phyloP scores from a whole-genome alignment of 192 early-diverging fungal species.

The Backusella luteola region DNA sequence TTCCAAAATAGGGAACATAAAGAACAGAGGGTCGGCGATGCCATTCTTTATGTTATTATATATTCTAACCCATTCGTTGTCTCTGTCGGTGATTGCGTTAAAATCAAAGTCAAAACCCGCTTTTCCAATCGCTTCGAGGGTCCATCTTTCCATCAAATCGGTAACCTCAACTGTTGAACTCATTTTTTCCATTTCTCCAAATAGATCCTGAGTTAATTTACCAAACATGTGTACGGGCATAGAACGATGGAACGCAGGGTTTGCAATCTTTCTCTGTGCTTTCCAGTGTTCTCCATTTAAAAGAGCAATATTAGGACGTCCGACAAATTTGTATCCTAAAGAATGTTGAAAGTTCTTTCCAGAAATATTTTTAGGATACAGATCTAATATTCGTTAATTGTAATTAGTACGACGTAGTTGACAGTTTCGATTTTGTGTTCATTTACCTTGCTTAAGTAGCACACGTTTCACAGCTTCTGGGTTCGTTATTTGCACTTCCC shows the following conservation, averaged over 20 bases:
- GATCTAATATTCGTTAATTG: background rate
- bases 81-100: background rate
- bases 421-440: background rate
- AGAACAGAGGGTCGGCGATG: background rate
- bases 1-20: background rate
- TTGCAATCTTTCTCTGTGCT: slow-evolving; percentile 10
- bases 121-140: background rate
- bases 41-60: background rate
- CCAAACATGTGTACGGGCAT: slow-evolving; percentile 30
- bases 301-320: background rate
- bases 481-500: background rate
- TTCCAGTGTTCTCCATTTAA: background rate
- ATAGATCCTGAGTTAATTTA: slow-evolving; percentile 14
- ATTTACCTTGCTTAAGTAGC: background rate
- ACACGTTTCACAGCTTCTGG: background rate
- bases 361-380: background rate
- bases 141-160: background rate
- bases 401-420: background rate
- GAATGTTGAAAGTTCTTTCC: background rate
- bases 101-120: background rate
- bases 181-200: slow-evolving; percentile 9
- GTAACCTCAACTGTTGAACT: background rate
- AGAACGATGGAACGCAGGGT: slow-evolving; percentile 33
- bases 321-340: background rate
- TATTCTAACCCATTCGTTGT: background rate